phyloP scores from a whole-genome alignment of 306 rosid species.

The Ziziphus jujuba region DNA sequence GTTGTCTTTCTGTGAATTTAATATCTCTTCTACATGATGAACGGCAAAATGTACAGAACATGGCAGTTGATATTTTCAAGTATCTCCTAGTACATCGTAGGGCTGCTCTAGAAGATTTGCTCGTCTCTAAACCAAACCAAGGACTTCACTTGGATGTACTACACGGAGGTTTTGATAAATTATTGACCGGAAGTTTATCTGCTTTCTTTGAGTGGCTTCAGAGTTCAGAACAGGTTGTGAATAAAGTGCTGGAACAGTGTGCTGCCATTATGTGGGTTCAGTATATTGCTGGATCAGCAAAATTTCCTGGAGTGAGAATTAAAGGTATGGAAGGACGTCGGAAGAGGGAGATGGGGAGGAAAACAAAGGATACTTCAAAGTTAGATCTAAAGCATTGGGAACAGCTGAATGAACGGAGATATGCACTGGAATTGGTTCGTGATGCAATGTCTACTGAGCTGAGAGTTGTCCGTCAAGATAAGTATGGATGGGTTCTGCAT shows the following conservation, averaged over 20 bases:
- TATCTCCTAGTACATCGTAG: slow-evolving; percentile 95
- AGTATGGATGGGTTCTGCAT: slow-evolving; percentile 99
- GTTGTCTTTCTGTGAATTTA: slow-evolving; percentile 90
- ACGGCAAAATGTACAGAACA: slow-evolving; percentile 73
- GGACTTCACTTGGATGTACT: slow-evolving; percentile 82
- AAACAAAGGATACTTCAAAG: slow-evolving; percentile 76
- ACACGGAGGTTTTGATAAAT: slow-evolving; percentile 91
- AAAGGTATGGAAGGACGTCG: slow-evolving; percentile 97
- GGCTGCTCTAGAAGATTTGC: slow-evolving; percentile 84
- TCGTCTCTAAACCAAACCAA: slow-evolving; percentile 85
- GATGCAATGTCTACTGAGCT: slow-evolving; percentile 94
- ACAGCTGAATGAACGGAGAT: slow-evolving; percentile 88
- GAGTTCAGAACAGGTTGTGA: slow-evolving; percentile 60
- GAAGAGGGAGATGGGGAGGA: slow-evolving; percentile 88
- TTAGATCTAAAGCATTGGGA: slow-evolving; percentile 91
- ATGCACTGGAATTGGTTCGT: slow-evolving; percentile 92
- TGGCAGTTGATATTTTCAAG: slow-evolving; percentile 84
- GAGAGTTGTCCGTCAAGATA: slow-evolving; percentile 98
- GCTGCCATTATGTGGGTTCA: slow-evolving; percentile 97
- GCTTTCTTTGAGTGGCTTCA: slow-evolving; percentile 90
- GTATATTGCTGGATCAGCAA: slow-evolving; percentile 84
- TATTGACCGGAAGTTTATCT: slow-evolving; percentile 72
- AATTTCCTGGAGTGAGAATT: slow-evolving; percentile 97
- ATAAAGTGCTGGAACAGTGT: slow-evolving; percentile 85
- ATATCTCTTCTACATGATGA: slow-evolving; percentile 75